phyloP scores from a whole-genome alignment of 2,329 filamentous ascomycete genomes.

The Exophiala viscosa region DNA sequence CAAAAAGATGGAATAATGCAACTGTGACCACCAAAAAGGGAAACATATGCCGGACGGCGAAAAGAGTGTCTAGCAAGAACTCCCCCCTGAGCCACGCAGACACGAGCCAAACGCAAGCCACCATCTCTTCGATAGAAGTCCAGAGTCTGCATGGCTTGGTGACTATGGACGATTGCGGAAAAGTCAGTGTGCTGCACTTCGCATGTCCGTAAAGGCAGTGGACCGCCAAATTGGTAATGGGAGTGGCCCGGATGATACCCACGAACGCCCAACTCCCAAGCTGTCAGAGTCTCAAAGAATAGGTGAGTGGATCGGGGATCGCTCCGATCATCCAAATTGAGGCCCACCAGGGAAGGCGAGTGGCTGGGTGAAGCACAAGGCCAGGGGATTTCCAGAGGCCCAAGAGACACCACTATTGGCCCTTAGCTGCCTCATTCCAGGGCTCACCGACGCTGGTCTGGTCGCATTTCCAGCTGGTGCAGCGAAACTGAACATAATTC shows the following conservation, averaged over 20 bases:
- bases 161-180: not conserved
- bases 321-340: not conserved
- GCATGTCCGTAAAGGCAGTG: not conserved
- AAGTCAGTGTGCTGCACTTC: not conserved
- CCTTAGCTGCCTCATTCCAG: conserved; percentile 5
- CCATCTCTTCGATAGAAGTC: not conserved
- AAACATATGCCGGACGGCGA: too few species aligned
- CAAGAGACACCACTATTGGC: conserved; percentile 1
- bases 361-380: not conserved
- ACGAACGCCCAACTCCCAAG: not conserved
- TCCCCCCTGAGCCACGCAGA: not conserved
- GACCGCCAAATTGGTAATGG: not conserved
- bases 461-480: not conserved
- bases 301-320: not conserved
- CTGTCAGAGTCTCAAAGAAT: not conserved
- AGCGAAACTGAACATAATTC: not conserved
- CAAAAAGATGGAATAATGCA: not conserved
- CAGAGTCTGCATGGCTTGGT: conserved; percentile 1
- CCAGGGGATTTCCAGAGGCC: not conserved
- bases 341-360: not conserved
- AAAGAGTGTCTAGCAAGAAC: not conserved
- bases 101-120: not conserved
- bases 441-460: conserved; percentile 4
- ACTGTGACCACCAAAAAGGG: not conserved
- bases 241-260: not conserved